A percentile compares a stretch with the other conserved stretches of the same genome.
These are phyloP conservation scores for Aspergillus cejpii DNA, from an alignment of 2,329 filamentous ascomycete genomes.

Conservation along the genomic window DNA sequence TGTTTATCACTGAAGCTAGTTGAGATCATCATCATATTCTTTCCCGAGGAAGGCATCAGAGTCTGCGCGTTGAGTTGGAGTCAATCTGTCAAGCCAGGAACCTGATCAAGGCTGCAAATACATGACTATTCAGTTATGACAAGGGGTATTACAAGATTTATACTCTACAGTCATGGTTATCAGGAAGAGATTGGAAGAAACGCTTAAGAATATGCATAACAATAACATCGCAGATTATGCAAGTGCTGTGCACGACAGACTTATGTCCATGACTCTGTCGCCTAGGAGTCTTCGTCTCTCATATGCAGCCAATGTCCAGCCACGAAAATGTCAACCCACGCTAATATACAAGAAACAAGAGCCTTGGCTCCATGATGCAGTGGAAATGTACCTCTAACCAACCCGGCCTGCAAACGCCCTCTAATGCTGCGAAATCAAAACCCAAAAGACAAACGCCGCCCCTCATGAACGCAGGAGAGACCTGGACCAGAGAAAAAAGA, in stretches of 20 bases:
- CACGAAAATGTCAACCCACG: constrained; percentile 22
- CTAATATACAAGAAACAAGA: constrained; percentile 35
- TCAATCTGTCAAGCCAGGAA: no score
- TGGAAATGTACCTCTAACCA: constrained; percentile 24
- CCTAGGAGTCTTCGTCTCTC: constrained; percentile 15
- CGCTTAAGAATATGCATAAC: constrained; percentile 10
- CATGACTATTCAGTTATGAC: no score
- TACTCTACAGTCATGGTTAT: no score
- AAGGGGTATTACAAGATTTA: no score
- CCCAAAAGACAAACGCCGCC: constrained; percentile 15
- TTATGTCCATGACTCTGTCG: constrained; percentile 19
- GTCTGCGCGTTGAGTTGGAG: no score
- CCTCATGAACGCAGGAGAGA: constrained; percentile 10
- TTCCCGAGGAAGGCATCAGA: no score
- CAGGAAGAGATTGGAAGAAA: no score
- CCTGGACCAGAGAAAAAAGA: constrained; percentile 3
- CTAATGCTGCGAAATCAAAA: constrained; percentile 17
- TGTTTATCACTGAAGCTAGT: no score
- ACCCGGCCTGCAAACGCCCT: constrained; percentile 21
- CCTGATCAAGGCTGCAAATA: no score
- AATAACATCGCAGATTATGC: constrained; percentile 15
- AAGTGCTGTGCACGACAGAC: constrained; percentile 12
- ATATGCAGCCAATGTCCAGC: constrained; percentile 14
- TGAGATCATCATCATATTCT: no score
- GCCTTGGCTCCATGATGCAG: constrained; percentile 23